Base-by-base conservation (phyloP, 805 yeast genomes). In the Candida gorgasii region DNA sequence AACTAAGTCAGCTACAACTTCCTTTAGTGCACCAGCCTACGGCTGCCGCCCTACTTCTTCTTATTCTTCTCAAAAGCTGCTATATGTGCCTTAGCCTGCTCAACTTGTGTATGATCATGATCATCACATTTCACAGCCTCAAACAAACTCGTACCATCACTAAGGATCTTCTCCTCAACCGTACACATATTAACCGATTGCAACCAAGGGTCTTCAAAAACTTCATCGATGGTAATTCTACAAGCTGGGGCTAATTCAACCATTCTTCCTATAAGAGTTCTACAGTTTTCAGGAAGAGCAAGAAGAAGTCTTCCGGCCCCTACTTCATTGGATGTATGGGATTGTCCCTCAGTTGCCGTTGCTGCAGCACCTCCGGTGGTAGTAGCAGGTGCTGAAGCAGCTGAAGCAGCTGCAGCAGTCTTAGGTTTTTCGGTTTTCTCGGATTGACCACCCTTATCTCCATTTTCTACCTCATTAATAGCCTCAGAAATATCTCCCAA, bases 1-100 rank as follows among this genome's bases (percentile, higher is more conserved):
- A n/a, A n/a, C n/a, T n/a, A n/a, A n/a, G n/a, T n/a, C n/a, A n/a
- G n/a, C n/a, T n/a, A n/a, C n/a, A n/a, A n/a, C n/a, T n/a, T n/a
- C n/a, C n/a, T n/a, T n/a, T n/a, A n/a, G n/a, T n/a, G n/a, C n/a
- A n/a, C n/a, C n/a, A n/a, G n/a, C n/a, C n/a, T n/a, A n/a, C n/a
- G n/a, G n/a, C n/a, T n/a, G n/a, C n/a, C n/a, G n/a, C n/a, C n/a
- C 42, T 65, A 73, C 58, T 77, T 69, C 59, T 75, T 78, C 67
- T 87, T 90, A 59, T 82, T 86, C 72, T 82, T 86, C 59, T 90
- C 97, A 51, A 90, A 75, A 45, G 90, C 84, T 8, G 97, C 96
- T 66, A 90, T 90, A 62, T 90, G 98, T 0, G 98, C 98, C 53
- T 88, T 95, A 46, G 88, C 82, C 60, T 87, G 96, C 52, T 89